Evolutionary conservation across 1,284 basidiomycete species (phyloP), one percentile per base, ranked within the genome.

Genomic region (Trichosporon ovoides): DNA sequence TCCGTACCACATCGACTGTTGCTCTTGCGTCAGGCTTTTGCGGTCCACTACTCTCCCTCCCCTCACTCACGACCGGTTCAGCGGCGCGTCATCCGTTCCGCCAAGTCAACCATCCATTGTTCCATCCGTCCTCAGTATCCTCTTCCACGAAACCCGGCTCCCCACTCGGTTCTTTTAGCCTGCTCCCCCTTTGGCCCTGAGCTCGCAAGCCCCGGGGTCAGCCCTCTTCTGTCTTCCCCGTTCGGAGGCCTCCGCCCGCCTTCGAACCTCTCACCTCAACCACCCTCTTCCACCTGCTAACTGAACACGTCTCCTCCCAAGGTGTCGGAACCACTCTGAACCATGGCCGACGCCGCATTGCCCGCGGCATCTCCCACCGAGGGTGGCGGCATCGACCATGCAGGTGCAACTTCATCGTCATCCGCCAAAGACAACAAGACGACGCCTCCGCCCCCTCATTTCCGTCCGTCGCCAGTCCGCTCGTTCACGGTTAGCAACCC

Each of bases 401-500:
- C 49, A 6, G 19, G 33, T 35, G 34, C 49, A 22, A 13, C 49
- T 33, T 33, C 34, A 33, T 33, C 49, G 49, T 28, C 43, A 48
- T 48, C 43, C 24, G 9, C 9, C 28, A 48, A 48, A 22, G 43
- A 48, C 22, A 50, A 36, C 14, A 38, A 46, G 16, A 53, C 60
- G 9, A 54, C 60, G 14, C 48, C 60, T 10, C 53, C 56, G 34
- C 20, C 48, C 19, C 12, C 50, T 10, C 38, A 52, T 7, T 58
- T 53, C 33, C 59, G 59, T n/a, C 60, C 63, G 9, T 61, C 63
- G 5, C 63, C 59, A 19, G 57, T 64, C 11, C 59, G 60, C 33
- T 61, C 59, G 2, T 59, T 64, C 31, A 61, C 59, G 14, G 60
- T 61, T 12, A 58, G 61, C 43, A 63, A 59, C 18, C 61, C 66